Evolutionary conservation across 768 basidiomycete genomes (phyloP), one percentile per base, ranked within the genome.

Genomic region (Pulveroboletus frians): DNA sequence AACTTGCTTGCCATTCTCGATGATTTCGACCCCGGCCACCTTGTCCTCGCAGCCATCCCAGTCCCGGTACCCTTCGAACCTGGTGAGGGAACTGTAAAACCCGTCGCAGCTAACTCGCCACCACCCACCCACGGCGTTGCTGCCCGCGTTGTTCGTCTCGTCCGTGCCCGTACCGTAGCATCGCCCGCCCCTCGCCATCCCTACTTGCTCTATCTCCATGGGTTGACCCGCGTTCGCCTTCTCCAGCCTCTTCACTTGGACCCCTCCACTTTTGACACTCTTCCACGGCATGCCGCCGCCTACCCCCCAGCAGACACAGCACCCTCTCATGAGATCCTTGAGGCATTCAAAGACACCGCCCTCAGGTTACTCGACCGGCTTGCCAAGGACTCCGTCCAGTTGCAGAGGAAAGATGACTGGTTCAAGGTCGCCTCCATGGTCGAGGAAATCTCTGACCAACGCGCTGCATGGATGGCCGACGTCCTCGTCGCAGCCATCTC

Each of bases 401-500:
- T 76, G 43, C 65, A 75, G 21, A 73, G 80, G 50, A 78, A 78
- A 50, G 88, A 89, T 30, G 80, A 78, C 7, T 89, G 83, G 68
- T 65, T 74, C 59, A 85, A 83, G 66, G 80, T 88, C 46, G 74
- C 83, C 3, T 71, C 69, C 29, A 84, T 89, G 78, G 71, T 90
- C 9, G 86, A 89, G 51, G 85, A 91, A 32, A 75, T 84, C 14
- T 76, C 82, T 0, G 76, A 79, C 55, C 74, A 77, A 9, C 71
- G 80, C 26, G 79, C 83, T 0, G 76, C 81, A 4, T 86, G 84
- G 80, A 81, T 89, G 76, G 85, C 86, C 0, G 88, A 91, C 58
- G 80, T 88, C 11, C 74, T 91, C 30, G 75, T 89, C 14, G 76
- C 83, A 9, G 63, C 67, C 20, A 54, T 65, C 30, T 78, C 80